Conservation (phyloP, 1,284 basidiomycete genomes). For the Puccinia novopanici region DNA sequence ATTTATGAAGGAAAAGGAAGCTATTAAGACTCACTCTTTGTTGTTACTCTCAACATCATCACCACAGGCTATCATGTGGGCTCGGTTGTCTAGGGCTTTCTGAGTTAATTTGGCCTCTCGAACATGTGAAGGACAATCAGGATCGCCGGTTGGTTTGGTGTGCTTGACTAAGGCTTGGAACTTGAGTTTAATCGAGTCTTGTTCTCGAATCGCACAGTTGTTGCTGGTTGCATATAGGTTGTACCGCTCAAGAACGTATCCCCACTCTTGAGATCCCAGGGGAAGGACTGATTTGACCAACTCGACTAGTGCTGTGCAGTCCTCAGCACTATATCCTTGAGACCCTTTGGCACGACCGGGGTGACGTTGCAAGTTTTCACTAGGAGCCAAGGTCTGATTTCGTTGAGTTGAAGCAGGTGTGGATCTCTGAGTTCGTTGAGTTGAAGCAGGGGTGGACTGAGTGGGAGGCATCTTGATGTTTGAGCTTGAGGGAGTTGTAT, state of each 20-base stretch:
- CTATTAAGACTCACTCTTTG: too few species aligned
- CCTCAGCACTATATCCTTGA: neutral
- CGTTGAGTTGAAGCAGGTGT: too few species aligned
- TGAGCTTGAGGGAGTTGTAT: too few species aligned
- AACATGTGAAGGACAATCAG: neutral
- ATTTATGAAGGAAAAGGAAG: too few species aligned
- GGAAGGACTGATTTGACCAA: neutral
- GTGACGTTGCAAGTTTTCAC: neutral
- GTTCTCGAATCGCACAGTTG: neutral
- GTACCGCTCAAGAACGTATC: neutral
- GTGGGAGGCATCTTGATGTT: too few species aligned
- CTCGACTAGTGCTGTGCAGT: neutral
- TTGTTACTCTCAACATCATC: too few species aligned
- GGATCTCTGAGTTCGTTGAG: too few species aligned
- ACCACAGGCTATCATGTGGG: too few species aligned
- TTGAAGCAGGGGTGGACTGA: too few species aligned
- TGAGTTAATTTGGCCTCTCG: constrained; percentile 1
- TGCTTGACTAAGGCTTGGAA: neutral
- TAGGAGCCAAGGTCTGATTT: too few species aligned
- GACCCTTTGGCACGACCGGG: neutral
- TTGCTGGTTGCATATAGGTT: neutral
- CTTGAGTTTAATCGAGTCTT: neutral
- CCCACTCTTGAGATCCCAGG: constrained; percentile 3
- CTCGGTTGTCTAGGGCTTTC: neutral
- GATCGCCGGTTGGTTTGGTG: constrained; percentile 8